Base-by-base conservation (phyloP, 2,329 filamentous ascomycete species). In the Cytospora mali region DNA sequence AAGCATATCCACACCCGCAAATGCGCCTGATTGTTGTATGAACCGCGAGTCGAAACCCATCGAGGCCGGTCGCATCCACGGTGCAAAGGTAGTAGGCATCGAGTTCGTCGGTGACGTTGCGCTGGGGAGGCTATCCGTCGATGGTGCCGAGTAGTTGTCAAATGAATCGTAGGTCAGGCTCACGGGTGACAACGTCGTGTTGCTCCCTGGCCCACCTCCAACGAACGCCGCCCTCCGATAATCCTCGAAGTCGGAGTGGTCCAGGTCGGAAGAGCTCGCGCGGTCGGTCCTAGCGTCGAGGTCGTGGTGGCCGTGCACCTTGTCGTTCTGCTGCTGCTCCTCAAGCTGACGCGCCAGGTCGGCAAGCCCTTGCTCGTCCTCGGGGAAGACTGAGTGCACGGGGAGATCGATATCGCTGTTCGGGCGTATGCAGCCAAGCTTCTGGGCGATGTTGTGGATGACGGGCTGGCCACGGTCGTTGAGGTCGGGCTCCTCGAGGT, bases 401-500 rank as follows among this genome's bases (percentile, higher is more conserved):
- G 84, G 84, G 55, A 86, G 75, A 71, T 87, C 79, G 71, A 84
- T 79, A 69, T 88, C 86, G 70, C 80, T 83, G 68, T 86, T 86
- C 21, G 83, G 84, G 61, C 85, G 81, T 69, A 88, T 86, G 76
- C 85, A 88, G 53, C 85, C 85, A 29, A 88, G 82, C 73, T 83
- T 86, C 66, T 83, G 81, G 35, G 85, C 85, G 64, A 88, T 88
- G 71, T 88, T 83, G 75, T 88, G 86, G 59, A 88, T 86, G 28
- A 88, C 81, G 3, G 86, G 85, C 68, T 86, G 83, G 35, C 84
- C 84, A 58, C 83, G 79, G 66, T 87, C 84, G 71, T 88, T 88
- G 67, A 87, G 75, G 65, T 86, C 84, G 4, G 85, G 85, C 69
- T 88, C 84, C n/a, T 82, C 84, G 18, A 88, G 76, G 14, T 85